These are phyloP conservation scores for Spiromastix sp. DNA, from an alignment of 2,329 filamentous ascomycete species.

Conservation along the genomic window DNA sequence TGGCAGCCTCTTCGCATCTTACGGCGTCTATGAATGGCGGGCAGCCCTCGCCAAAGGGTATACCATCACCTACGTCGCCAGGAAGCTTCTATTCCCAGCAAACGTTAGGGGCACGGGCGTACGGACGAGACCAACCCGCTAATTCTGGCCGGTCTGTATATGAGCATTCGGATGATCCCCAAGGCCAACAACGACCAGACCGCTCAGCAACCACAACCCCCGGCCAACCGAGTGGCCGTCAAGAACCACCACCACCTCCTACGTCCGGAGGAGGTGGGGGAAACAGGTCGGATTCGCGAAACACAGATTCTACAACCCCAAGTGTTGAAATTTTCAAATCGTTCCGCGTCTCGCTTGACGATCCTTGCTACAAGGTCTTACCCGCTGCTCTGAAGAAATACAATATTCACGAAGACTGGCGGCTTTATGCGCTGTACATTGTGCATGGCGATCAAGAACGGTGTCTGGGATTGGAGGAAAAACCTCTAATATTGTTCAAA, in stretches of 20 bases:
- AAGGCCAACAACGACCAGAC: slow-evolving; percentile 22
- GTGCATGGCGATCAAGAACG: slow-evolving; percentile 98
- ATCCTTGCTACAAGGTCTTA: slow-evolving; percentile 93
- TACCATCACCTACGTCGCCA: slow-evolving; percentile 37
- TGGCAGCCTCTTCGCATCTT: slow-evolving; percentile 61
- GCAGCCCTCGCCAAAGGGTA: slow-evolving; percentile 39
- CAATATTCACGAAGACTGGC: slow-evolving; percentile 95
- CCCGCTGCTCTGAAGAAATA: slow-evolving; percentile 95
- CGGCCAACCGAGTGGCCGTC: slow-evolving; percentile 19
- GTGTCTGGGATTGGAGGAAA: slow-evolving; percentile 82
- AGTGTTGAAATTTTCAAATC: slow-evolving; percentile 96
- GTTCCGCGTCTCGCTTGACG: slow-evolving; percentile 95
- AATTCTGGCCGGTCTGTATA: slow-evolving; percentile 20
- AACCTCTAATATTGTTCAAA: slow-evolving; percentile 92
- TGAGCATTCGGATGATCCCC: slow-evolving; percentile 30
- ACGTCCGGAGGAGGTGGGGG: slow-evolving; percentile 10
- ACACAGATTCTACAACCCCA: slow-evolving; percentile 21
- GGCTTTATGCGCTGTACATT: slow-evolving; percentile 95
- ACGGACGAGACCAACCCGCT: slow-evolving; percentile 24
- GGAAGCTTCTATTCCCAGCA: slow-evolving; percentile 29
- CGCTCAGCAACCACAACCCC: slow-evolving; percentile 21
- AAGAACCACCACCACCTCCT: slow-evolving; percentile 21
- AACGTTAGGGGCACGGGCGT: slow-evolving; percentile 35
- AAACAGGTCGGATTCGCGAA: slow-evolving; percentile 4
- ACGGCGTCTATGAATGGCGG: slow-evolving; percentile 49